Evolutionary conservation across 2,329 filamentous ascomycete genomes (phyloP), one percentile per base, ranked within the genome.

Genomic region (Fusarium nygamai): DNA sequence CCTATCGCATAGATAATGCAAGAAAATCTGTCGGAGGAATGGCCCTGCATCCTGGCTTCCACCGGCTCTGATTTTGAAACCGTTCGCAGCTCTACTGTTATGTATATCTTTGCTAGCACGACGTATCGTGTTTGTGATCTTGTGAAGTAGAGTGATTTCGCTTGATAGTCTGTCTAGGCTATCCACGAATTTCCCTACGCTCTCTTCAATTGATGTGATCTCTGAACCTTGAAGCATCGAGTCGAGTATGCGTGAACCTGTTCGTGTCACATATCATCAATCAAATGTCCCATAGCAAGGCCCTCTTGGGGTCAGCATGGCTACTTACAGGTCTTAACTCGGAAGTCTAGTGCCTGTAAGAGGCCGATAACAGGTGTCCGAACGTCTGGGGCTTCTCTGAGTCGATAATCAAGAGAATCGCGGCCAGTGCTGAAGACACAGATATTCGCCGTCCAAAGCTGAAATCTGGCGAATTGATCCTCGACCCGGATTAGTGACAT

Each of bases 281-380:
- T n/a, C n/a, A n/a, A n/a, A n/a, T n/a, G n/a, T n/a, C n/a, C n/a
- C n/a, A n/a, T n/a, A n/a, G n/a, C n/a, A n/a, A n/a, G n/a, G n/a
- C n/a, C n/a, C n/a, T n/a, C n/a, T n/a, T n/a, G n/a, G n/a, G n/a
- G n/a, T n/a, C n/a, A n/a, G n/a, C n/a, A n/a, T n/a, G n/a, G n/a
- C n/a, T n/a, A n/a, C n/a, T 13, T 44, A 24, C 41, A 0, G 0
- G 41, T 44, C 16, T 24, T 44, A 6, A 44, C 0, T 0, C 41
- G 1, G 10, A 44, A 44, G 4, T 44, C 16, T 0, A 24, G 41
- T 24, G 41, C 41, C 16, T 44, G 41, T 1, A 44, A 19, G 2
- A 44, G 16, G 41, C n/a, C 41, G 6, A 44, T 17, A 1, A 44
- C 0, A 19, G 41, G 6, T 44, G 41, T 24, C 12, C 12, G 0